Conservation (phyloP, 2,329 filamentous ascomycete genomes). For the Aspergillus novofumigatus region DNA sequence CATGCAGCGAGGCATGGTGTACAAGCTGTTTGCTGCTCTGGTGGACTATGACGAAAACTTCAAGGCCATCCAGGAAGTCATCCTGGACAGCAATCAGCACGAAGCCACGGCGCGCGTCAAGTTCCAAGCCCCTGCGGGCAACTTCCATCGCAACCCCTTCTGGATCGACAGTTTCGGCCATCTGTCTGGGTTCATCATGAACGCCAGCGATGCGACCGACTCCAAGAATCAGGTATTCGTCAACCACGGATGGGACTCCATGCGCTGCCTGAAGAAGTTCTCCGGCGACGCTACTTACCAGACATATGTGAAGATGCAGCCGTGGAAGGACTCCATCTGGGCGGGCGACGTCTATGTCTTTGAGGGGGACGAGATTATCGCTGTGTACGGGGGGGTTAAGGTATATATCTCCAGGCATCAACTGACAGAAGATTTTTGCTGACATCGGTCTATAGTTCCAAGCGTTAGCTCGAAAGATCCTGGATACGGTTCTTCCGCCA, state of each 20-base stretch:
- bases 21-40: conserved; percentile 65
- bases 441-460: conserved; percentile 32
- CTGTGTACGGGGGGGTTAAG: conserved; percentile 47
- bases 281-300: conserved; percentile 52
- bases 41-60: conserved; percentile 56
- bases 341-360: conserved; percentile 60
- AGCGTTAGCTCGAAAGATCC: conserved; percentile 37
- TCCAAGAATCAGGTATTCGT: conserved; percentile 59
- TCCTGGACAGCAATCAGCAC: conserved; percentile 52
- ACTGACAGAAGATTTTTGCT: not conserved
- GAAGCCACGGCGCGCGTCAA: conserved; percentile 53
- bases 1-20: conserved; percentile 69
- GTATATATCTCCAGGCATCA: conserved; percentile 16
- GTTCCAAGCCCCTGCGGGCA: conserved; percentile 53
- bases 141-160: conserved; percentile 57
- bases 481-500: conserved; percentile 40
- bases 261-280: conserved; percentile 53
- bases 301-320: conserved; percentile 60
- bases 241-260: conserved; percentile 58
- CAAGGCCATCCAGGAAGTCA: conserved; percentile 56
- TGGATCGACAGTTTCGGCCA: conserved; percentile 58
- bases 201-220: conserved; percentile 55
- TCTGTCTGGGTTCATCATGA: conserved; percentile 58
- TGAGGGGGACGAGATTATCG: conserved; percentile 56
- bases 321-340: conserved; percentile 48